Conservation (phyloP, 257 asterid genomes). For the Parsonsia alboflavescens region DNA sequence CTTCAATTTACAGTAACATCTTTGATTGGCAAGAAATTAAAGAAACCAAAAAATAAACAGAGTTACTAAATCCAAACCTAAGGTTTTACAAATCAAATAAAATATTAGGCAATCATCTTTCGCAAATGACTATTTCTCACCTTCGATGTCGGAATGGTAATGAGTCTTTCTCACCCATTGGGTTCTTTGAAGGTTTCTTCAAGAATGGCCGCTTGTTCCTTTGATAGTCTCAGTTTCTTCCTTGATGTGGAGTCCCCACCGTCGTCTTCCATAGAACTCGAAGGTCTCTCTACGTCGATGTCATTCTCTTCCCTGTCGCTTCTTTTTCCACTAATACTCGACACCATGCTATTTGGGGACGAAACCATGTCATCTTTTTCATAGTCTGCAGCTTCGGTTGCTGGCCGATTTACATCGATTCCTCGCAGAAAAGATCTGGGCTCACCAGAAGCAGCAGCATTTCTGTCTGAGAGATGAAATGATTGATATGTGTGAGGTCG, state of each 20-base stretch:
- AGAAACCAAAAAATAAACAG: conserved; percentile 1
- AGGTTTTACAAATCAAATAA: not conserved
- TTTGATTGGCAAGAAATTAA: not conserved
- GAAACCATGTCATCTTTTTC: conserved; percentile 64
- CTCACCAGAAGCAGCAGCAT: conserved; percentile 48
- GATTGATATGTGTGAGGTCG: conserved; percentile 41
- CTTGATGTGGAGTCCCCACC: conserved; percentile 69
- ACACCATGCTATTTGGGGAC: conserved; percentile 89
- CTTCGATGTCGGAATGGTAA: conserved; percentile 58
- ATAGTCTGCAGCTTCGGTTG: conserved; percentile 28
- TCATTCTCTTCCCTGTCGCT: conserved; percentile 80
- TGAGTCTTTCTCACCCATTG: conserved; percentile 47
- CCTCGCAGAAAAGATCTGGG: conserved; percentile 38
- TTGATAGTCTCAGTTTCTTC: conserved; percentile 90
- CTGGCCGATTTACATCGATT: conserved; percentile 69
- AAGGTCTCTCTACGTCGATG: conserved; percentile 65
- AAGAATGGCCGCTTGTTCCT: conserved; percentile 87
- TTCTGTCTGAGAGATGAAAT: conserved; percentile 32
- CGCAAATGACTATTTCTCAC: conserved; percentile 18
- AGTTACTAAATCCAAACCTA: not conserved
- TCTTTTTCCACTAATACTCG: conserved; percentile 89
- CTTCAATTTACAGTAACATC: too few relatives aligned
- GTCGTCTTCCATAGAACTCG: conserved; percentile 74
- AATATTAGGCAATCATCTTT: not conserved
- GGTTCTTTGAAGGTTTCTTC: conserved; percentile 93